Base-by-base conservation (phyloP, 2,329 filamentous ascomycete genomes). In the Chrysoporthe cubensis region DNA sequence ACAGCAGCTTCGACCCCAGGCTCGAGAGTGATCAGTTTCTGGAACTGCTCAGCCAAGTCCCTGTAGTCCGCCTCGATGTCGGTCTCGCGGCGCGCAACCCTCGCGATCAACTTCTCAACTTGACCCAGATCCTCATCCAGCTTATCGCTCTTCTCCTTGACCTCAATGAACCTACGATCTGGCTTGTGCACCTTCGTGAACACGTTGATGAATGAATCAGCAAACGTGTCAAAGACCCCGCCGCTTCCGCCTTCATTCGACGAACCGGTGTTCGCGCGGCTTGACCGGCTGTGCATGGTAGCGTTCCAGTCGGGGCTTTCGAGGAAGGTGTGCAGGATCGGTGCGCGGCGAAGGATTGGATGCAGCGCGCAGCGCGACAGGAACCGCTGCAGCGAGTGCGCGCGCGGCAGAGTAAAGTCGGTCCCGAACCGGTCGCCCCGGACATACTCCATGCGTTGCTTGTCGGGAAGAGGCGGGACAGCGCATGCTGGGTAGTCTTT, bases 361-460 rank as follows among this genome's bases (percentile, higher is more conserved):
- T 99, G 96, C 57, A 97, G 85, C 3, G 94, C 89, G 66, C 97
- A 84, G 4, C 96, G 91, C 75, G 91, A 88, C 58, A 99, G 86
- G 78, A 99, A 99, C 64, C 96, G 91, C 79, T 96, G 91, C 64
- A 99, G 85, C 3, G 94, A 97, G 83, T 94, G 91, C 62, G 93
- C 94, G 73, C 96, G 89, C 44, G 96, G 90, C 58, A 89, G 85
- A 44, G 94, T 99, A 78, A 99, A 99, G 80, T 98, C 96, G 62
- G 90, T 81, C 9, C 94, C 94, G 79, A 99, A 99, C 71, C 96
- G 91, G 82, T 98, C 95, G 73, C 96, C 96, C 46, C 94, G 92
- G 63, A 98, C 96, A 77, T 98, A 98, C 76, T 97, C 94, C 92
- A 99, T 97, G 81, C 96, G 96, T 84, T 98, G 95, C 85, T 98